These are phyloP conservation scores for Ocimum tenuiflorum DNA, from an alignment of 257 asterid species.

Conservation along the genomic window DNA sequence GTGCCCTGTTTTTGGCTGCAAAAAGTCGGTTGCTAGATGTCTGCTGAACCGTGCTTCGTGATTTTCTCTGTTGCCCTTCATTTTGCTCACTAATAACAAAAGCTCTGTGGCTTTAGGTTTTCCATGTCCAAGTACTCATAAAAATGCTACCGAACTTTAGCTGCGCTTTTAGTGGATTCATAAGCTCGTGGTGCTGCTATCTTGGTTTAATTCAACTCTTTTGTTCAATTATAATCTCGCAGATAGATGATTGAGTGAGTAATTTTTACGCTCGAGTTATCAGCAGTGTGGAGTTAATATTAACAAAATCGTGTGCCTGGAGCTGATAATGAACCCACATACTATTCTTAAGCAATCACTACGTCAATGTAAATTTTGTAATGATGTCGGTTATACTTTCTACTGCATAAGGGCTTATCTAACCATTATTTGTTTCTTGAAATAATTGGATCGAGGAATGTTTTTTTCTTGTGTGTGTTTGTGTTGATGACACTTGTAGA, in stretches of 20 bases:
- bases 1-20: constrained; percentile 1
- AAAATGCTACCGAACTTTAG: not conserved
- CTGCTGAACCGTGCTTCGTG: constrained; percentile 1
- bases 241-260: not conserved
- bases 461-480: not conserved
- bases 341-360: not conserved
- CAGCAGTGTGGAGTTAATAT: not conserved
- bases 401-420: not conserved
- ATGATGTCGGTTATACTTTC: not conserved
- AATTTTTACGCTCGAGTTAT: not conserved
- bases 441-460: not conserved
- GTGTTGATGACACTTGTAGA: not conserved
- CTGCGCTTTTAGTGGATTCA: not conserved
- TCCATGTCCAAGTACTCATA: not conserved
- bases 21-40: not conserved
- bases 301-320: not conserved
- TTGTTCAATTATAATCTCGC: not conserved
- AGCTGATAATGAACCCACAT: not conserved
- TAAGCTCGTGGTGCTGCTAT: not conserved
- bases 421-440: not conserved
- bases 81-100: not conserved
- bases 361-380: not conserved
- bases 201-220: not conserved
- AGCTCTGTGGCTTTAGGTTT: not conserved
- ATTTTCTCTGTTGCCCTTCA: not conserved